A percentile compares a stretch with the other conserved stretches of the same genome.
Evolutionary conservation across 1,284 basidiomycete species (phyloP).

Genomic region (Ganoderma lingzhi): DNA sequence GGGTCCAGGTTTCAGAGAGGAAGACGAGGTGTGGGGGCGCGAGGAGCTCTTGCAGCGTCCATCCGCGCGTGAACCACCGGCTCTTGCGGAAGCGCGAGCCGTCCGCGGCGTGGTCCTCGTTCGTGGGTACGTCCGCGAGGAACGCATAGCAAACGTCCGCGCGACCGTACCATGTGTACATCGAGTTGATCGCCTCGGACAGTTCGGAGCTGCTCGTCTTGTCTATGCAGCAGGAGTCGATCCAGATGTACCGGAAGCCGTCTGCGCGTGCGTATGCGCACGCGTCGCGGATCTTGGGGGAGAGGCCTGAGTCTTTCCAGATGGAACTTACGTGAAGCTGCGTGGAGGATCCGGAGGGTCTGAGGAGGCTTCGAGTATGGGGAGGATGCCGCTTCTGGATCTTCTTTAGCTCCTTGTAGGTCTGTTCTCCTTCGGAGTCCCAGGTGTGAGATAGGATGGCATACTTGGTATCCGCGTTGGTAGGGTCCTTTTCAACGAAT

Average conservation of each 20-base stretch:
- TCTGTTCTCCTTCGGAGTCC: not conserved
- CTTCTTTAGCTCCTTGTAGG: not conserved
- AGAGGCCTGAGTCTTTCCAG: not conserved
- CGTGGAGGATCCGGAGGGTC: no score
- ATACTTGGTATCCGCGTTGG: not conserved
- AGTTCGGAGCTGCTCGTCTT: slow-evolving; percentile 1
- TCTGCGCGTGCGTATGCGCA: not conserved
- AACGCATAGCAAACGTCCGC: not conserved
- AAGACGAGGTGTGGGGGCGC: not conserved
- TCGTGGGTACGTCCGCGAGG: not conserved
- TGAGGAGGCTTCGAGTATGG: no score
- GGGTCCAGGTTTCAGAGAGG: not conserved
- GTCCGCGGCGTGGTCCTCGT: not conserved
- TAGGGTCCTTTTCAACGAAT: not conserved
- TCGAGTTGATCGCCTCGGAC: not conserved
- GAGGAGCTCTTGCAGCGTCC: slow-evolving; percentile 1
- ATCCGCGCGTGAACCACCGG: not conserved
- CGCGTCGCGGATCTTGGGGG: not conserved
- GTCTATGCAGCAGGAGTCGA: not conserved
- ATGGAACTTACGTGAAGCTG: not conserved
- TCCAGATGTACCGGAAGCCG: not conserved
- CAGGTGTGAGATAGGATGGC: not conserved
- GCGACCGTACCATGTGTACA: not conserved
- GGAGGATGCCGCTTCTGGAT: not conserved
- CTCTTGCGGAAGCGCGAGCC: not conserved